Base-by-base conservation (phyloP, 768 basidiomycete species). In the Xerocomellus intermedius region DNA sequence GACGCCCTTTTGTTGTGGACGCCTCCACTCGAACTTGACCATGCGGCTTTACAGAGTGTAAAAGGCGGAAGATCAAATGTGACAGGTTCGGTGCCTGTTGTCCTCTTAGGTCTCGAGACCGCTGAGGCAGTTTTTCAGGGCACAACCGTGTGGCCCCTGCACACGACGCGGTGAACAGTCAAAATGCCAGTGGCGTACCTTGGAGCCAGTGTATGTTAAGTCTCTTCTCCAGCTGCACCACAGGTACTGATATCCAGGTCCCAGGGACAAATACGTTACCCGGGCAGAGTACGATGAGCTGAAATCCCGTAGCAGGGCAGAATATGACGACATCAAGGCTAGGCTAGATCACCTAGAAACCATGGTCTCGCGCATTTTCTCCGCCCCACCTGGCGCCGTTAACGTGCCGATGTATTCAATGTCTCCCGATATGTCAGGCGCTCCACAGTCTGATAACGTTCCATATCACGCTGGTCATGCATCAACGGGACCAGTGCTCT, bases 31-130 rank as follows among this genome's bases (percentile, higher is more conserved):
- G 32, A 24, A 56, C 46, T 37, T 48, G 48, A 53, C 37, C 54
- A 56, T 58, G 41, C 54, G 55, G 41, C 49, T 49, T 39, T 51
- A 45, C 65, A 91, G 91, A 91, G 70, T 92, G 90, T 70, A 92
- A 92, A 70, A 75, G 90, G 63, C 81, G 90, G 41, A 92, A 93
- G 77, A 92, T 92, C 71, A 89, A 87, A 68, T 93, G 91, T 70
- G 89, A 93, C 75, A 87, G 87, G 87, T 87, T 26, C 64, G 76
- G 60, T 45, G 35, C 56, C 52, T 58, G 50, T 66, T 17, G 19
- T 50, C 30, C 43, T 51, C 12, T 48, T 50, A 8, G 33, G 13
- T 59, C 48, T 45, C 14, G n/a, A 43, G 52, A 44, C n/a, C 28
- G 48, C 60, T 59, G 39, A 62, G 1, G 36, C 57, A 74, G 55